Conservation (phyloP, 805 yeast species). For the Candida golubevii region DNA sequence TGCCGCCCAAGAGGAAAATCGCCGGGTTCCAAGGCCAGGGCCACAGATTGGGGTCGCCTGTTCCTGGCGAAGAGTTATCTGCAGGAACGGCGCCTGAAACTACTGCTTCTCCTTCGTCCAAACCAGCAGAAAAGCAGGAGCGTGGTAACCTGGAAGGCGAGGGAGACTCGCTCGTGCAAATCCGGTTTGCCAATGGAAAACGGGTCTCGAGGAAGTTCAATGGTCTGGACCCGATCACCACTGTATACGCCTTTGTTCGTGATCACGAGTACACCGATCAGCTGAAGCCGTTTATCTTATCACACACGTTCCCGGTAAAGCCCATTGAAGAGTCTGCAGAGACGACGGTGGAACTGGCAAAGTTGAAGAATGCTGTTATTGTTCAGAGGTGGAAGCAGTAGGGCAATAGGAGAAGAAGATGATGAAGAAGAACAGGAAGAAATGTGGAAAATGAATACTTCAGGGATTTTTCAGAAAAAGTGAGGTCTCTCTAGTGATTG, state of each 20-base stretch:
- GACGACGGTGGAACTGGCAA: slow-evolving; percentile 65
- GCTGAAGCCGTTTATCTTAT: slow-evolving; percentile 56
- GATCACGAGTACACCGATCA: slow-evolving; percentile 38
- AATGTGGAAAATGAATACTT: no score
- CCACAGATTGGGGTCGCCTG: slow-evolving; percentile 83
- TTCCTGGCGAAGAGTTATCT: slow-evolving; percentile 57
- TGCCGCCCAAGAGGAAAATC: slow-evolving; percentile 55
- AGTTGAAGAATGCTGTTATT: slow-evolving; percentile 76
- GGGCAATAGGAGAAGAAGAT: no score
- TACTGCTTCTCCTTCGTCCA: slow-evolving; percentile 9
- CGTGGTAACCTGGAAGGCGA: slow-evolving; percentile 17
- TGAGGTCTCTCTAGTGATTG: no score
- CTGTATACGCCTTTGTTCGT: slow-evolving; percentile 64
- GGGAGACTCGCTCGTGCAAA: slow-evolving; percentile 76
- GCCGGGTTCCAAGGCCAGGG: slow-evolving; percentile 81
- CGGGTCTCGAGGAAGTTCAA: slow-evolving; percentile 61
- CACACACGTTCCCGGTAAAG: slow-evolving; percentile 78
- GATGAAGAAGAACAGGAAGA: no score
- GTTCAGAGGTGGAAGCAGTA: slow-evolving; percentile 71
- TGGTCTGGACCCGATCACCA: slow-evolving; percentile 59
- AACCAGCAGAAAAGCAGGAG: slow-evolving; percentile 1
- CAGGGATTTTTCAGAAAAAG: no score
- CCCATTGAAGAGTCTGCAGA: slow-evolving; percentile 53
- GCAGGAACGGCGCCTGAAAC: slow-evolving; percentile 8
- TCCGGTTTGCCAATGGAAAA: slow-evolving; percentile 79